Evolutionary conservation across 192 early-diverging fungal genomes (phyloP).

Genomic region (Umbelopsis vinacea): DNA sequence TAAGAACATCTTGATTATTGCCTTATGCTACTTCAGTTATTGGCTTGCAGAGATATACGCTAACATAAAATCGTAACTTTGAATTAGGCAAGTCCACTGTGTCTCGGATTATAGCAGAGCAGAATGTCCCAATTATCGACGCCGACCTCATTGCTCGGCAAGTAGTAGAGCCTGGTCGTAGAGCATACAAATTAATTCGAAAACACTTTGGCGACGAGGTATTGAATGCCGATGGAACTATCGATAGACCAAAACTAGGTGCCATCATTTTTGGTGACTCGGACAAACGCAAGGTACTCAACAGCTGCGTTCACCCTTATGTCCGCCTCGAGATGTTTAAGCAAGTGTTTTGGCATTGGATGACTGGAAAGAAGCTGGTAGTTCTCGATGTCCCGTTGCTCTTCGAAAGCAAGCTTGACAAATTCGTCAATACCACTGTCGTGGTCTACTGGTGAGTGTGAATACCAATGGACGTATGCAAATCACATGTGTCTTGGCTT

Average conservation of each 20-base stretch:
- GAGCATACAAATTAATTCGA: conserved; percentile 74
- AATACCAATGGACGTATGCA: background rate
- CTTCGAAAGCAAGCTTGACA: conserved; percentile 81
- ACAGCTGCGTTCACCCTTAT: conserved; percentile 86
- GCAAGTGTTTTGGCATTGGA: conserved; percentile 67
- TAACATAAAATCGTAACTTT: background rate
- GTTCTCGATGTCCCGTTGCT: conserved; percentile 95
- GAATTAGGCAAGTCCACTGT: conserved; percentile 86
- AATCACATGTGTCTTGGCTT: background rate
- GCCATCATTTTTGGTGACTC: conserved; percentile 79
- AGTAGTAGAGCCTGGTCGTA: conserved; percentile 77
- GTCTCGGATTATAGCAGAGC: conserved; percentile 57
- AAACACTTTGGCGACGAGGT: conserved; percentile 75
- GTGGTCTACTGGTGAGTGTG: conserved; percentile 81
- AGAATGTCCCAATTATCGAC: conserved; percentile 82
- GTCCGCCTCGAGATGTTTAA: conserved; percentile 84
- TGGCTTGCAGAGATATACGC: conserved; percentile 7
- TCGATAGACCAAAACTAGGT: conserved; percentile 82
- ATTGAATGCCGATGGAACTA: conserved; percentile 53
- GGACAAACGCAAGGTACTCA: conserved; percentile 72
- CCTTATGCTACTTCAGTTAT: background rate
- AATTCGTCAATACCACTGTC: conserved; percentile 68
- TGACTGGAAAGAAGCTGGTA: conserved; percentile 68
- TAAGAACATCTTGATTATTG: conserved; percentile 20
- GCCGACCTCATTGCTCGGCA: conserved; percentile 90